Conservation (phyloP, 73 alveolate species). For the Chromera velia region DNA sequence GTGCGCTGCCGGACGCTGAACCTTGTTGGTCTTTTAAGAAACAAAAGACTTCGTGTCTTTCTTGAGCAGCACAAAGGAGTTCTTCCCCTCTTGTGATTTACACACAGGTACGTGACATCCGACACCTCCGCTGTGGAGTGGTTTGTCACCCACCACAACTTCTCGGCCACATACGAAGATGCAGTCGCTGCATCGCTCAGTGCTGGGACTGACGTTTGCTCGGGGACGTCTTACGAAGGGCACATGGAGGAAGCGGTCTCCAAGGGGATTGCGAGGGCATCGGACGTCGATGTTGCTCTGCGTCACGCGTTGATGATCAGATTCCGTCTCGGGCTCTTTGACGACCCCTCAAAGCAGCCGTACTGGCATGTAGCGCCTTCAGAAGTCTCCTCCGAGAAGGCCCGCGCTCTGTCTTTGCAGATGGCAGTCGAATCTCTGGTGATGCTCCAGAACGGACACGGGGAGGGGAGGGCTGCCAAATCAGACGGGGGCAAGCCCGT, state of each 20-base stretch:
- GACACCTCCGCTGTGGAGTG: constrained; percentile 16
- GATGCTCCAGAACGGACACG: no score
- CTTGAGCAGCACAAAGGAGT: no score
- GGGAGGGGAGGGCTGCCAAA: no score
- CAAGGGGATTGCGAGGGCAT: neutral
- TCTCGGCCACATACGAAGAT: neutral
- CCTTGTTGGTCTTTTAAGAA: no score
- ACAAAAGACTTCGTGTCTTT: no score
- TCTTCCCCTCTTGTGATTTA: no score
- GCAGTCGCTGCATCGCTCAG: neutral
- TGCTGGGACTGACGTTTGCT: neutral
- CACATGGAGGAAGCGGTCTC: neutral
- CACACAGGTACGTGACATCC: constrained; percentile 23
- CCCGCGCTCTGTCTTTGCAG: no score
- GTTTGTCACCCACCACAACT: constrained; percentile 4
- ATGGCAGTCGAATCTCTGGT: no score
- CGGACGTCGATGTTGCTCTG: constrained; percentile 11
- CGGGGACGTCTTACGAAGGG: constrained; percentile 12
- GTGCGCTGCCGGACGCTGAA: no score
- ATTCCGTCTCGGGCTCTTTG: constrained; percentile 22
- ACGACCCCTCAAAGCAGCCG: constrained; percentile 8
- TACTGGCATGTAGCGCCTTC: constrained; percentile 11
- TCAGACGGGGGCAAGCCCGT: no score
- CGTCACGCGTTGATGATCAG: constrained; percentile 8
- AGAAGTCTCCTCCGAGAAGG: no score